A percentile compares a stretch with the other conserved stretches of the same genome.
Conservation (phyloP, 1,284 basidiomycete genomes). For the Puccinia novopanici region DNA sequence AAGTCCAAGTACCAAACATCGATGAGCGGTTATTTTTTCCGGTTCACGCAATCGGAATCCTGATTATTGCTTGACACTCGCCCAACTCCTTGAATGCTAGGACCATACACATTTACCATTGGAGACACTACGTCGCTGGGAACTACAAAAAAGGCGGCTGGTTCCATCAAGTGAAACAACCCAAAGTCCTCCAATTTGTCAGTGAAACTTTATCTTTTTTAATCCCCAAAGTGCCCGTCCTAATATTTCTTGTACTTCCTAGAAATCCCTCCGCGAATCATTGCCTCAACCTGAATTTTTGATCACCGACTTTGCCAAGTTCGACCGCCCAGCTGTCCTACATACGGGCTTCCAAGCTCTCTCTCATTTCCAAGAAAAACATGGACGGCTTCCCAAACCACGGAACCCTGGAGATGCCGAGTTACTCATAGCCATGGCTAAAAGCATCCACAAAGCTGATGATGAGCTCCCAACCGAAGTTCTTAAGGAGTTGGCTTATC, state of each 20-base stretch:
- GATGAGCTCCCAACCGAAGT: slow-evolving; percentile 66
- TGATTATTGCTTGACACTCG: not conserved
- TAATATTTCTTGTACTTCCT: not conserved
- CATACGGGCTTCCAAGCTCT: slow-evolving; percentile 96
- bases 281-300: slow-evolving; percentile 80
- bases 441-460: slow-evolving; percentile 67
- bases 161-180: slow-evolving; percentile 99
- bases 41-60: not conserved
- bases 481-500: slow-evolving; percentile 82
- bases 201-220: not conserved
- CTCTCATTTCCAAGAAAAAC: slow-evolving; percentile 70
- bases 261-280: slow-evolving; percentile 87
- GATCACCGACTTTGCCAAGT: slow-evolving; percentile 97
- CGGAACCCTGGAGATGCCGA: slow-evolving; percentile 81
- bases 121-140: slow-evolving; percentile 80
- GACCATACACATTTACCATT: slow-evolving; percentile 92
- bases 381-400: slow-evolving; percentile 76
- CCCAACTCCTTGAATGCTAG: slow-evolving; percentile 1
- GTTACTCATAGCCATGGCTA: slow-evolving; percentile 72
- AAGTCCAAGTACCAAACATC: not conserved
- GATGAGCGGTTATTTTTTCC: not conserved
- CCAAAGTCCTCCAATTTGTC: slow-evolving; percentile 82
- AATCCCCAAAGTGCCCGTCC: not conserved
- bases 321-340: slow-evolving; percentile 84
- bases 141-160: slow-evolving; percentile 87